phyloP scores from a whole-genome alignment of 2,329 filamentous ascomycete genomes.

The Diplocarpon mali region DNA sequence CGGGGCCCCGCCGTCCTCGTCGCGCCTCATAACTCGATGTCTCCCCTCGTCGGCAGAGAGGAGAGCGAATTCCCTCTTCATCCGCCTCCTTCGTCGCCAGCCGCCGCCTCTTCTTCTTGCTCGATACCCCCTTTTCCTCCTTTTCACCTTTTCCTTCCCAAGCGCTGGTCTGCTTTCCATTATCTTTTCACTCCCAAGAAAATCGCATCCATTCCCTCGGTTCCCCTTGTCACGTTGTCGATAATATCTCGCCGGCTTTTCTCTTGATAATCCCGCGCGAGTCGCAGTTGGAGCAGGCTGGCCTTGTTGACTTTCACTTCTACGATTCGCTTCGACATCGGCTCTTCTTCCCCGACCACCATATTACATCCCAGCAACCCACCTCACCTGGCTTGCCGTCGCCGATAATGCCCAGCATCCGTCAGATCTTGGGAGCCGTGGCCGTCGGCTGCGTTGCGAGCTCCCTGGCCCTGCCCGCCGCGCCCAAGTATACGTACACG shows the following conservation, averaged over 20 bases:
- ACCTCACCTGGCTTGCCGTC: no score
- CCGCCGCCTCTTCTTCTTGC: no score
- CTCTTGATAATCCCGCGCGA: slow-evolving; percentile 11
- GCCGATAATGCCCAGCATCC: slow-evolving; percentile 24
- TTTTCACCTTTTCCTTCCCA: slow-evolving; percentile 11
- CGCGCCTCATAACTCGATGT: no score
- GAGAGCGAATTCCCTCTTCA: no score
- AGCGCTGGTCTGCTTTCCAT: slow-evolving; percentile 28
- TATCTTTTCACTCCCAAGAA: slow-evolving; percentile 15
- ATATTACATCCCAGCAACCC: not conserved
- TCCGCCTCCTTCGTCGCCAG: no score
- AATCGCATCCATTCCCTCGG: slow-evolving; percentile 22
- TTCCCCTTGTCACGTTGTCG: slow-evolving; percentile 11
- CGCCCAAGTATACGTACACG: slow-evolving; percentile 18
- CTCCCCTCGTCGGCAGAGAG: no score
- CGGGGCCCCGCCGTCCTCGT: no score
- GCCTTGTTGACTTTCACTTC: slow-evolving; percentile 22
- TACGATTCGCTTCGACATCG: slow-evolving; percentile 4
- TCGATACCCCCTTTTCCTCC: no score
- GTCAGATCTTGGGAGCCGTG: slow-evolving; percentile 20
- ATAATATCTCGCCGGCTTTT: slow-evolving; percentile 2
- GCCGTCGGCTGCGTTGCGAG: slow-evolving; percentile 20
- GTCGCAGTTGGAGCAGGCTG: slow-evolving; percentile 24
- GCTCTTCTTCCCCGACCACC: not conserved
- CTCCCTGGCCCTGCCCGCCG: slow-evolving; percentile 21